Percentiles rank a stretch among this genome's conserved stretches.
These are phyloP conservation scores for Emergomyces orientalis DNA, from an alignment of 2,329 filamentous ascomycete genomes.

Conservation along the genomic window DNA sequence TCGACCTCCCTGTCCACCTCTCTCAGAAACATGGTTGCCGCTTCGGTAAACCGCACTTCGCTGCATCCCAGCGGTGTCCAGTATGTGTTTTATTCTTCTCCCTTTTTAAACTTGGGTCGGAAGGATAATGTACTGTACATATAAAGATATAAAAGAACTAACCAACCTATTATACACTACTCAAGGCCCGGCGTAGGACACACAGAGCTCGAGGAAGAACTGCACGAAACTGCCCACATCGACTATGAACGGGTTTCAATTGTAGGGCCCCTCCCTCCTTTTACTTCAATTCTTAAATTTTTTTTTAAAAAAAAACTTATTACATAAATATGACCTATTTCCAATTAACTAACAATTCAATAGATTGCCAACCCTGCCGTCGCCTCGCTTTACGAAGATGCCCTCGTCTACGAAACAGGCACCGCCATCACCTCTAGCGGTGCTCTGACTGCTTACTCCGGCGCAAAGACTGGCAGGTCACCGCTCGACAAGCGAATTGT, in stretches of 20 bases:
- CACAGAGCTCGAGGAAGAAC: constrained; percentile 95
- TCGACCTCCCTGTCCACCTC: constrained; percentile 53
- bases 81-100: constrained; percentile 51
- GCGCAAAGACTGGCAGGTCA: constrained; percentile 94
- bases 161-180: constrained; percentile 14
- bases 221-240: constrained; percentile 96
- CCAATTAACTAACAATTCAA: neutral
- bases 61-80: constrained; percentile 84
- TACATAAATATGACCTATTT: too few species aligned
- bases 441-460: constrained; percentile 93
- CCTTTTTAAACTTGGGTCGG: too few species aligned
- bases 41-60: constrained; percentile 76
- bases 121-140: too few species aligned
- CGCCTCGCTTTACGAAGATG: constrained; percentile 96
- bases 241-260: constrained; percentile 98
- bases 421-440: constrained; percentile 94
- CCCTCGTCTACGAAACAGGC: constrained; percentile 92
- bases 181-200: constrained; percentile 71
- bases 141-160: too few species aligned
- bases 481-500: constrained; percentile 97
- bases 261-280: constrained; percentile 46
- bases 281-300: neutral
- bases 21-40: constrained; percentile 42
- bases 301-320: too few species aligned
- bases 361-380: constrained; percentile 86